Evolutionary conservation across 805 yeast species (phyloP).

Genomic region (Metschnikowia lochheadii): DNA sequence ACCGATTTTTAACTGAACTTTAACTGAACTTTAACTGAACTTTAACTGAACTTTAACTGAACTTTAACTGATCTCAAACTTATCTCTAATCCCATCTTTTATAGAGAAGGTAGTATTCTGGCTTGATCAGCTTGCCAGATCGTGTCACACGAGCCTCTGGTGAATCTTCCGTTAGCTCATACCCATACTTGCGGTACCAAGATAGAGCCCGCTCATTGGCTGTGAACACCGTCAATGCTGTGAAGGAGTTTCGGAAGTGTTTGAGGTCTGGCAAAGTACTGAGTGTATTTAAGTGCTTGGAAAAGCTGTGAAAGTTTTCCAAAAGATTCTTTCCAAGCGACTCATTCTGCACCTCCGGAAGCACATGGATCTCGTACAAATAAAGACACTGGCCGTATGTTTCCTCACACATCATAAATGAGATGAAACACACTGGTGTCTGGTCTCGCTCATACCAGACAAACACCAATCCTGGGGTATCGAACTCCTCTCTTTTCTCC

Average conservation of each 20-base stretch:
- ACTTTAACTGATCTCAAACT: too few species aligned
- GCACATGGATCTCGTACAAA: slow-evolving; percentile 55
- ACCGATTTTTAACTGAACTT: too few species aligned
- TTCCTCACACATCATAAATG: slow-evolving; percentile 43
- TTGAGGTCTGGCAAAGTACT: neutral
- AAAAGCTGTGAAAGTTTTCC: slow-evolving; percentile 27
- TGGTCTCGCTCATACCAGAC: slow-evolving; percentile 24
- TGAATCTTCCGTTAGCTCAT: slow-evolving; percentile 34
- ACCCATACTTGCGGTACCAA: slow-evolving; percentile 44
- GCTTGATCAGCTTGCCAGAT: slow-evolving; percentile 36
- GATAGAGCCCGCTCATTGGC: slow-evolving; percentile 38
- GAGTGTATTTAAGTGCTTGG: neutral
- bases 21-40: too few species aligned
- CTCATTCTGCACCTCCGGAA: slow-evolving; percentile 27
- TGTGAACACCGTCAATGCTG: slow-evolving; percentile 49
- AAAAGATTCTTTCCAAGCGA: slow-evolving; percentile 42
- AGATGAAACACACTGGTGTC: slow-evolving; percentile 38
- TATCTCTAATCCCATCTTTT: neutral
- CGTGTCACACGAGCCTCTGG: slow-evolving; percentile 43
- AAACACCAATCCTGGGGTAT: slow-evolving; percentile 45
- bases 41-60: too few species aligned
- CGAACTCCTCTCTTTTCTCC: slow-evolving; percentile 43
- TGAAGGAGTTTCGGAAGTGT: slow-evolving; percentile 21
- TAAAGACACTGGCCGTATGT: slow-evolving; percentile 37
- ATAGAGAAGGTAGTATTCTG: slow-evolving; percentile 38